Evolutionary conservation across 495 filamentous ascomycete species (phyloP), one percentile per base, ranked within the genome.

Genomic region (Filosporella fistucella): DNA sequence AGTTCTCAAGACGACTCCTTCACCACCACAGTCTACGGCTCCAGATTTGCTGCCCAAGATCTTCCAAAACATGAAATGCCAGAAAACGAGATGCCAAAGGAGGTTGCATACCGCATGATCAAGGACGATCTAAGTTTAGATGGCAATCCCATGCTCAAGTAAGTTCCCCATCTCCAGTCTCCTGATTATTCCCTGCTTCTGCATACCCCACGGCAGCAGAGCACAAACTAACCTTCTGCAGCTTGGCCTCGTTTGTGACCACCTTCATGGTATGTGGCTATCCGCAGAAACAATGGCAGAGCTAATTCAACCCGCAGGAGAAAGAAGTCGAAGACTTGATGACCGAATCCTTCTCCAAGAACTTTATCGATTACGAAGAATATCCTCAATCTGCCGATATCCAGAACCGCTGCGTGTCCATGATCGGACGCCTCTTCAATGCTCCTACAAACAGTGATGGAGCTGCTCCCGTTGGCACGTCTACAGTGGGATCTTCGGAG

Each of bases 311-410:
- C 16, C 2, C 12, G 17, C 29, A 60, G 57, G 89, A 95, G 68
- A 85, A 93, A 46, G 89, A 95, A 68, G 88, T 83, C 18, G 88
- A 95, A 68, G 82, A 89, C 64, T 81, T 95, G 64, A 95, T 95
- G 89, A 74, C 81, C 63, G 88, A 94, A 51, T 77, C 82, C 56
- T 84, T 94, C 60, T 78, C 84, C 62, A 95, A 95, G 69, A 95
- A 95, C 74, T 95, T 95, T 75, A 88, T 87, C 70, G 86, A 90
- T 64, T 95, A 93, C 66, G 89, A 93, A 64, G 87, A 95, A 66
- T 93, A 94, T 63, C 89, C 89, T 1, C 86, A 90, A 63, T 81
- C 78, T 12, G 89, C 89, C 36, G 87, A 93, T 55, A 93, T 95
- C 62, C 89, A 94, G 63, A 91, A 90, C 71, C 82, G 89, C 47